These are phyloP conservation scores for Polyplosphaeria fusca DNA, from an alignment of 495 filamentous ascomycete species.

Conservation along the genomic window DNA sequence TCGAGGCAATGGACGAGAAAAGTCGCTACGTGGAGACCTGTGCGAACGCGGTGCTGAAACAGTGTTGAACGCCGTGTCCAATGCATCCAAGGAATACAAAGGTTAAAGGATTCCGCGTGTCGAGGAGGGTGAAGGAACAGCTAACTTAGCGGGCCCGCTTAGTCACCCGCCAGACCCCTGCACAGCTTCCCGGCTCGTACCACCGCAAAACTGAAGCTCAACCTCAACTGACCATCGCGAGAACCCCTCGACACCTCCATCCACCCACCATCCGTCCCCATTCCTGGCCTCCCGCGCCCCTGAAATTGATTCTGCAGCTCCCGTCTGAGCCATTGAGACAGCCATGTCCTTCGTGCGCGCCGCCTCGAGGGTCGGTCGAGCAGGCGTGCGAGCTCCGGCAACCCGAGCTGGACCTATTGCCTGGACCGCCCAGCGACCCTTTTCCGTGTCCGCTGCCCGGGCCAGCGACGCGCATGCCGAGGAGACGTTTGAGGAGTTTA, in stretches of 20 bases:
- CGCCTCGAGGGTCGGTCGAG: slow-evolving; percentile 21
- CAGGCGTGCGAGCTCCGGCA: slow-evolving; percentile 20
- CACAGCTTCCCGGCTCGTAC: too few species aligned
- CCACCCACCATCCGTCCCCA: slow-evolving; percentile 8
- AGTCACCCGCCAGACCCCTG: too few species aligned
- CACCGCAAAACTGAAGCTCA: too few species aligned
- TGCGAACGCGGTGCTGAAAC: too few species aligned
- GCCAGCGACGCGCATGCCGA: slow-evolving; percentile 51
- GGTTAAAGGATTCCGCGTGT: too few species aligned
- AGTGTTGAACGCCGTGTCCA: too few species aligned
- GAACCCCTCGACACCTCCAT: not conserved
- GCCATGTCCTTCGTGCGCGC: slow-evolving; percentile 34
- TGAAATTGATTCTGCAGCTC: slow-evolving; percentile 11
- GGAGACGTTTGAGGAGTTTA: slow-evolving; percentile 98
- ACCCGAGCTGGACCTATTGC: slow-evolving; percentile 18
- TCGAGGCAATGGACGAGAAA: too few species aligned
- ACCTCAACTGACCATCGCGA: slow-evolving; percentile 1
- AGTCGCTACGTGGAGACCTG: too few species aligned
- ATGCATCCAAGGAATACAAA: too few species aligned
- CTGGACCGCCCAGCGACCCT: slow-evolving; percentile 23
- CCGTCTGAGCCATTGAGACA: not conserved
- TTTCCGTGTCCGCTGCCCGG: slow-evolving; percentile 32
- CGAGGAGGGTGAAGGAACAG: too few species aligned
- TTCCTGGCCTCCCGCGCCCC: slow-evolving; percentile 3
- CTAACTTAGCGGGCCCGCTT: too few species aligned